These are phyloP conservation scores for Babesia ovis DNA, from an alignment of 169 alveolate genomes.

Conservation along the genomic window DNA sequence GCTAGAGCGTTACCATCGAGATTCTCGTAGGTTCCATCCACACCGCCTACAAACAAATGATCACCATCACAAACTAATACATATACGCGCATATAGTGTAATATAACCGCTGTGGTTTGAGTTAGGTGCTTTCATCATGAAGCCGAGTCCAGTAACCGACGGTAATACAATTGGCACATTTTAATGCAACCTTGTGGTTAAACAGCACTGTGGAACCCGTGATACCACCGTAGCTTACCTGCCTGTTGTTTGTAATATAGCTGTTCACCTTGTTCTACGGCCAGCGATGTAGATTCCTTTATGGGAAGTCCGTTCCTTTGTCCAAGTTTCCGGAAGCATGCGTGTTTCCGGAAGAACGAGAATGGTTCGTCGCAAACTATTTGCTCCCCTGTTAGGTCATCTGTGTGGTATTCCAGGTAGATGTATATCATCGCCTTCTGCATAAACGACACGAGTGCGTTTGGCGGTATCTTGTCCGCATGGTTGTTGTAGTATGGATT, in stretches of 20 bases:
- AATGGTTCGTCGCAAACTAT: conserved; percentile 83
- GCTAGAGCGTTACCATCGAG: conserved; percentile 28
- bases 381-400: conserved; percentile 76
- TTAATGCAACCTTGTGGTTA: too few species aligned
- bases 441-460: conserved; percentile 83
- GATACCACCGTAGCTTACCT: neutral
- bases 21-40: neutral
- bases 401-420: conserved; percentile 86
- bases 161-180: too few species aligned
- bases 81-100: too few species aligned
- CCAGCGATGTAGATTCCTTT: conserved; percentile 1
- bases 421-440: conserved; percentile 87
- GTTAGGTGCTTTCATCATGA: too few species aligned
- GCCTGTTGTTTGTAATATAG: neutral
- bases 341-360: conserved; percentile 82
- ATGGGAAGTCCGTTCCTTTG: conserved; percentile 49
- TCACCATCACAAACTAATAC: neutral
- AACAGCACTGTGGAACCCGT: too few species aligned
- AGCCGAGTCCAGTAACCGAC: too few species aligned
- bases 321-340: conserved; percentile 75
- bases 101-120: too few species aligned
- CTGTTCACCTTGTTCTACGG: conserved; percentile 2
- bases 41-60: neutral
- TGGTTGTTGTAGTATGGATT: conserved; percentile 83
- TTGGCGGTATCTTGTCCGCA: conserved; percentile 84